These are phyloP conservation scores for Diaporthe capsici DNA, from an alignment of 2,329 filamentous ascomycete genomes.

Conservation along the genomic window DNA sequence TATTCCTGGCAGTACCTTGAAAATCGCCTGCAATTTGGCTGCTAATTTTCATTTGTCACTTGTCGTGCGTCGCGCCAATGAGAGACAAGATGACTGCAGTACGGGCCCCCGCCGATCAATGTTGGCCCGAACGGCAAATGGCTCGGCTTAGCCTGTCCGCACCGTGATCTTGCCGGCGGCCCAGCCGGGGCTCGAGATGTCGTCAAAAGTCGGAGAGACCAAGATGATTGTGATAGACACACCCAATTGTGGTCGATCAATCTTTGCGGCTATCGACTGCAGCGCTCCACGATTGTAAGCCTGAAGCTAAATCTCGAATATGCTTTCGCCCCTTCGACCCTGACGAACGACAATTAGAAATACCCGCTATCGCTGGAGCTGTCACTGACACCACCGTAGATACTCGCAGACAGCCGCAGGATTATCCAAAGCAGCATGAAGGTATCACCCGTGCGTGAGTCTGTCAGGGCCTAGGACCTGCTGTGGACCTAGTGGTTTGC, in stretches of 20 bases:
- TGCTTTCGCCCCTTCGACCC: background rate
- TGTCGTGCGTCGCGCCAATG: slow-evolving; percentile 25
- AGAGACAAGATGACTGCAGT: slow-evolving; percentile 15
- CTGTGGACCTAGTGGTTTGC: slow-evolving; percentile 28
- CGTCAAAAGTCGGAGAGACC: background rate
- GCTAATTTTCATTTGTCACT: slow-evolving; percentile 28
- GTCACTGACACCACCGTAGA: background rate
- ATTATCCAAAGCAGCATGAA: background rate
- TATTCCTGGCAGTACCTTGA: background rate
- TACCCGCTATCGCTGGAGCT: background rate
- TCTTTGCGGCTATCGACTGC: slow-evolving; percentile 9
- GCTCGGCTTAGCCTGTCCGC: slow-evolving; percentile 19
- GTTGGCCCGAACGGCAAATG: slow-evolving; percentile 23
- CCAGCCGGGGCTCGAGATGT: slow-evolving; percentile 14
- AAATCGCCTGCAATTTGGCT: slow-evolving; percentile 3
- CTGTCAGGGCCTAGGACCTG: background rate
- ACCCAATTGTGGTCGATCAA: background rate
- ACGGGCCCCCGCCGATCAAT: slow-evolving; percentile 23
- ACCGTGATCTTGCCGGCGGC: slow-evolving; percentile 22
- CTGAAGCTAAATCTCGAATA: background rate
- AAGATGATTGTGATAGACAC: slow-evolving; percentile 3
- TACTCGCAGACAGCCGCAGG: background rate
- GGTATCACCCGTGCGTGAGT: background rate
- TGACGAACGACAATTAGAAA: background rate
- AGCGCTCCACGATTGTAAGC: slow-evolving; percentile 7